These are phyloP conservation scores for Trametes cinnabarina DNA, from an alignment of 768 basidiomycete species.

Conservation along the genomic window DNA sequence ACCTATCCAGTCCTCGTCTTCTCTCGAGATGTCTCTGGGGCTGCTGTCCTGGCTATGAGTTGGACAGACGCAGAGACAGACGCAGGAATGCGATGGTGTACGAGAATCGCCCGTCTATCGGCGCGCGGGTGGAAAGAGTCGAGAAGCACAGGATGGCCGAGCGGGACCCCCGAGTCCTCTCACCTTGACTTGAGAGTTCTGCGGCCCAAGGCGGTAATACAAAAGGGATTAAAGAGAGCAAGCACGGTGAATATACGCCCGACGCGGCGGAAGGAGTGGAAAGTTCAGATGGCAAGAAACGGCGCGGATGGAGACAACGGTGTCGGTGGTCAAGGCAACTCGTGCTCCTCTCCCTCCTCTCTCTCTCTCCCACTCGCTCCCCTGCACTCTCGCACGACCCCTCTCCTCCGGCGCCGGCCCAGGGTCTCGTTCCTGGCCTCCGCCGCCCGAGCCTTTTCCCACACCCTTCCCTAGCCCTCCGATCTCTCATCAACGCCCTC, in stretches of 20 bases:
- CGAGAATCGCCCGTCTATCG: no score
- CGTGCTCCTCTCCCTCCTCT: neutral
- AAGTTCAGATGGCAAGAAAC: conserved; percentile 24
- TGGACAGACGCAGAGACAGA: neutral
- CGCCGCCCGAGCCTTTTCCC: conserved; percentile 1
- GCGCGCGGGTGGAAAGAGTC: no score
- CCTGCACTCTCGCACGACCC: neutral
- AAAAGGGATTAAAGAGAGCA: conserved; percentile 3
- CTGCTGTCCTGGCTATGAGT: no score
- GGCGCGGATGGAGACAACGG: conserved; percentile 21
- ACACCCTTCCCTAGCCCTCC: neutral
- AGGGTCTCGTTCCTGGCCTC: conserved; percentile 8
- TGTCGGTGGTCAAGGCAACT: conserved; percentile 57
- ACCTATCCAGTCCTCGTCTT: conserved; percentile 3
- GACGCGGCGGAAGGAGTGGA: conserved; percentile 16
- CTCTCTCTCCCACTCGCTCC: neutral
- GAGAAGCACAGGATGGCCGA: conserved; percentile 1
- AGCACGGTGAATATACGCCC: neutral
- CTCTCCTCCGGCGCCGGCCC: neutral
- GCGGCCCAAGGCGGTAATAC: conserved; percentile 14
- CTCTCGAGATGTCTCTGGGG: no score
- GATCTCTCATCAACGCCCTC: neutral
- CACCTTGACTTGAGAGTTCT: neutral
- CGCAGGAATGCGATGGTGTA: no score
- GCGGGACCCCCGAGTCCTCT: conserved; percentile 14